These are phyloP conservation scores for Lactifluus volemus DNA, from an alignment of 768 basidiomycete species.

Conservation along the genomic window DNA sequence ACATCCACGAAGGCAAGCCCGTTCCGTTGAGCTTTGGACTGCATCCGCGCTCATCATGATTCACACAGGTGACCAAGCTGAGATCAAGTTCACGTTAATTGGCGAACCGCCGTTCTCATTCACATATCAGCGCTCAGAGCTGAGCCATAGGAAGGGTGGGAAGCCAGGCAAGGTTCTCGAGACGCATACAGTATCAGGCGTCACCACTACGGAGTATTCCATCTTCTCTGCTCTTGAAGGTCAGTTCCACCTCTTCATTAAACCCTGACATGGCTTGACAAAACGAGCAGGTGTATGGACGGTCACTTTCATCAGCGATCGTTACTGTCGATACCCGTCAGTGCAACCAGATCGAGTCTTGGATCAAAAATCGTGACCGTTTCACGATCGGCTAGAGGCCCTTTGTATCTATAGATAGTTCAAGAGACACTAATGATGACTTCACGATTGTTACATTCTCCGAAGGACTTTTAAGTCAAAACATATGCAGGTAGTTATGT, in stretches of 20 bases:
- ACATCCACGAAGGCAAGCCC: conserved; percentile 76
- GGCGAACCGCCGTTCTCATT: conserved; percentile 96
- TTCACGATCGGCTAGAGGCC: neutral
- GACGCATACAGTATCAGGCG: conserved; percentile 81
- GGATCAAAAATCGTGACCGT: conserved; percentile 28
- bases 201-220: conserved; percentile 70
- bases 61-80: conserved; percentile 74
- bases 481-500: neutral
- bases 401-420: conserved; percentile 17
- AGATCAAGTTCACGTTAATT: conserved; percentile 81
- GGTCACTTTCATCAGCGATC: conserved; percentile 85
- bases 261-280: neutral
- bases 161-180: conserved; percentile 76
- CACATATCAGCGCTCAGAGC: conserved; percentile 83
- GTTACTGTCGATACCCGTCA: conserved; percentile 83
- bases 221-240: conserved; percentile 91
- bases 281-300: conserved; percentile 69
- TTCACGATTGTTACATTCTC: conserved; percentile 8
- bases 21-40: neutral
- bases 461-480: neutral
- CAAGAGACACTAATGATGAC: conserved; percentile 7
- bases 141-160: conserved; percentile 55
- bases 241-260: conserved; percentile 25
- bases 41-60: neutral
- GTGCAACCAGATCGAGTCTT: conserved; percentile 42